Evolutionary conservation across 805 yeast species (phyloP).

Genomic region (Nakazawaea wickerhamii): DNA sequence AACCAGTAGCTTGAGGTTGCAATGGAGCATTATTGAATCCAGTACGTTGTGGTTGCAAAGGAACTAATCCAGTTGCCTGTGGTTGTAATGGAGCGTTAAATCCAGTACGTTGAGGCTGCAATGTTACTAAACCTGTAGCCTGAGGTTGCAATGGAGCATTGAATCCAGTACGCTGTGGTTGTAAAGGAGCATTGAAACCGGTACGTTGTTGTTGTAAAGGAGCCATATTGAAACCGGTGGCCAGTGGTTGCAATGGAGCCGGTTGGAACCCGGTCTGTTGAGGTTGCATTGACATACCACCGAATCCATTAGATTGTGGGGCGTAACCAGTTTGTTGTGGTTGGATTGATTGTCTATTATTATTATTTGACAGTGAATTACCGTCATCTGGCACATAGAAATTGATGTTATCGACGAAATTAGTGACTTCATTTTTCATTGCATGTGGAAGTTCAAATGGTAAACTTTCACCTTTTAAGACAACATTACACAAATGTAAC

Average conservation of each 20-base stretch:
- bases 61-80: slow-evolving; percentile 22
- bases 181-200: slow-evolving; percentile 29
- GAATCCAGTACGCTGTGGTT: slow-evolving; percentile 39
- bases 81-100: slow-evolving; percentile 28
- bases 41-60: slow-evolving; percentile 44
- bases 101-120: slow-evolving; percentile 21
- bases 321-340: slow-evolving; percentile 20
- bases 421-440: slow-evolving; percentile 76
- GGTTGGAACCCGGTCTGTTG: slow-evolving; percentile 34
- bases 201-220: slow-evolving; percentile 44
- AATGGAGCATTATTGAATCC: slow-evolving; percentile 31
- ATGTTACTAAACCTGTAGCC: slow-evolving; percentile 48
- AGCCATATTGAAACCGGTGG: slow-evolving; percentile 29
- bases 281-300: slow-evolving; percentile 22
- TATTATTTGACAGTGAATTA: slow-evolving; percentile 8
- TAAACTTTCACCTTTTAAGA: slow-evolving; percentile 70
- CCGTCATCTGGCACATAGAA: slow-evolving; percentile 66
- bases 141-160: slow-evolving; percentile 46
- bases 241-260: slow-evolving; percentile 29
- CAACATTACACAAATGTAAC: slow-evolving; percentile 77
- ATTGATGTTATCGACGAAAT: slow-evolving; percentile 85
- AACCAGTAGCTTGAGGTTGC: slow-evolving; percentile 29
- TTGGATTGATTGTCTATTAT: slow-evolving; percentile 10
- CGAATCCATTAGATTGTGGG: slow-evolving; percentile 15
- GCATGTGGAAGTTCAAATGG: slow-evolving; percentile 69